Base-by-base conservation (phyloP, 2,329 filamentous ascomycete species). In the Gaeumannomyces sp. region DNA sequence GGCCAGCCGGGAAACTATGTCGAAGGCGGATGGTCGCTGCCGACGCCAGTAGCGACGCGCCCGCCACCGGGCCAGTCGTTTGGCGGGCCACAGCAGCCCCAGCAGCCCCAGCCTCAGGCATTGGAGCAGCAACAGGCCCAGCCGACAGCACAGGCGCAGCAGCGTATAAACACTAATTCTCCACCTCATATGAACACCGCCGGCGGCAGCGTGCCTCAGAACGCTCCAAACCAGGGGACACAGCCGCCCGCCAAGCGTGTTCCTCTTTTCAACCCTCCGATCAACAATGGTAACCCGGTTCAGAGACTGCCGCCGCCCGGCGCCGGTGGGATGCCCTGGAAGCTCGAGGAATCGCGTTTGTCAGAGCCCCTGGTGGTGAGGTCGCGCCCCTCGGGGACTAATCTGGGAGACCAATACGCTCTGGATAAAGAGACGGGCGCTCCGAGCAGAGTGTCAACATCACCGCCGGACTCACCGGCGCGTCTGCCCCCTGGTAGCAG, bases 341-440 rank as follows among this genome's bases (percentile, higher is more conserved):
- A 80, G 62, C 72, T 83, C 7, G 78, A 85, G 67, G 83, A 85
- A 72, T 86, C 84, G 13, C 78, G 83, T 65, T 74, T 86, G 50
- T 73, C 79, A 1, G 79, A 83, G 67, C 84, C 84, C 31, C 75
- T 85, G 8, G 73, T 79, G 25, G 74, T 76, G 38, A 75, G 75
- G 27, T 74, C 76, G 59, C 74, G 75, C 14, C 67, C 73, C 7
- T 75, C 74, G 13, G 70, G 74, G 0, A 72, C 71, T 61, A 71
- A 68, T 38, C 61, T 72, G 56, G 56, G 62, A 60, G 64, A 72
- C 71, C 67, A 70, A 58, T 78, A 76, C 64, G 79, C 76, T 11
- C 80, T 79, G 58, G 82, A 85, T 63, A 85, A 85, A 69, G 83
- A 85, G 70, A 84, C 78, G 0, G 83, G 79, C 0, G 68, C 76